These are phyloP conservation scores for Triticum urartu DNA, from an alignment of 176 grass and related monocot species.

Conservation along the genomic window DNA sequence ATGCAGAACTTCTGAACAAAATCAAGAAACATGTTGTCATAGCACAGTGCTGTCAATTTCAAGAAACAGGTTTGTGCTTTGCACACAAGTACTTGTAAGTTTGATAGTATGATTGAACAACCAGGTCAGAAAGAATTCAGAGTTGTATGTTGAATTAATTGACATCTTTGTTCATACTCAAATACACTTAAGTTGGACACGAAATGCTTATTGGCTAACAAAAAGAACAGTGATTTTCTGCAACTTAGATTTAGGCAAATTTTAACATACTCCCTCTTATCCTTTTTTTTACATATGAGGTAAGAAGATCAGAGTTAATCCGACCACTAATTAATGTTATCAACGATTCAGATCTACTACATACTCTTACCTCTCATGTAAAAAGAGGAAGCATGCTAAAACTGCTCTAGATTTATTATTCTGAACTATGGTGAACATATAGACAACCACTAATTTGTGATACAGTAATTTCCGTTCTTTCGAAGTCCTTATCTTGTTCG, in stretches of 20 bases:
- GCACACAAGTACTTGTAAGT: not conserved
- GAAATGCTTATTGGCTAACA: not conserved
- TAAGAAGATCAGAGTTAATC: too few relatives aligned
- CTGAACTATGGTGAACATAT: not conserved
- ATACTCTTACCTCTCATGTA: too few relatives aligned
- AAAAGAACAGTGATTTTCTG: too few relatives aligned
- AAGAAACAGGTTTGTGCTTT: not conserved
- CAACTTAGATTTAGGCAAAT: too few relatives aligned
- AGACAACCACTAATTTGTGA: constrained; percentile 8
- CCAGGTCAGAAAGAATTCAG: not conserved
- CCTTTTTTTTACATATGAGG: too few relatives aligned
- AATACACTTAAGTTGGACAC: not conserved
- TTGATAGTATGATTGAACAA: not conserved
- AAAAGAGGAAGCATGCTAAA: too few relatives aligned
- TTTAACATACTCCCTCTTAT: too few relatives aligned
- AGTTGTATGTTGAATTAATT: not conserved
- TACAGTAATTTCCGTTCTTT: not conserved
- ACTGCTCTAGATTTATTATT: too few relatives aligned
- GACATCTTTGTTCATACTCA: too few relatives aligned
- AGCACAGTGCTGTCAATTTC: not conserved
- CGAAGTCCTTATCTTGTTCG: constrained; percentile 4
- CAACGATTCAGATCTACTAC: too few relatives aligned
- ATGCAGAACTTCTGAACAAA: not conserved
- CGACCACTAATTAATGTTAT: too few relatives aligned
- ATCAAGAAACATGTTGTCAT: not conserved